These are phyloP conservation scores for Geoglossum glabrum DNA, from an alignment of 495 filamentous ascomycete genomes.

Conservation along the genomic window DNA sequence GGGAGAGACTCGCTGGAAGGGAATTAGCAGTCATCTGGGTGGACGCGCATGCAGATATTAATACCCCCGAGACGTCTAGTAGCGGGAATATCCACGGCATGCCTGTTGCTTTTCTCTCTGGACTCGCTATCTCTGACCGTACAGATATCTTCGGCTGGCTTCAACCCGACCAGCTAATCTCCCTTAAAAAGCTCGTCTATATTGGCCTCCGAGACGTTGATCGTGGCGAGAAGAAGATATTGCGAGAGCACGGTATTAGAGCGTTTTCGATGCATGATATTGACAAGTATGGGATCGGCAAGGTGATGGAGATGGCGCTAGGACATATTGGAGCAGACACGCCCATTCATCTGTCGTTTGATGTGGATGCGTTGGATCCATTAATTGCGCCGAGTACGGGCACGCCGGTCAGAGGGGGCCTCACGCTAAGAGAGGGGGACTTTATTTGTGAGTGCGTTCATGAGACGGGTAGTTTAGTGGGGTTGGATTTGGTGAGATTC, in stretches of 20 bases:
- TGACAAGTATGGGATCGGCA: slow-evolving; percentile 80
- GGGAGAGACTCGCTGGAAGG: slow-evolving; percentile 48
- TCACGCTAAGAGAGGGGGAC: slow-evolving; percentile 90
- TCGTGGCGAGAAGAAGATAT: slow-evolving; percentile 68
- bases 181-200: slow-evolving; percentile 78
- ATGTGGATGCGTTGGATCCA: slow-evolving; percentile 91
- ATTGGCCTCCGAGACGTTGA: slow-evolving; percentile 93
- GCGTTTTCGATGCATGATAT: slow-evolving; percentile 99
- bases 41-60: slow-evolving; percentile 95
- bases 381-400: slow-evolving; percentile 92
- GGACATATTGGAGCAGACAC: slow-evolving; percentile 85
- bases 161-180: slow-evolving; percentile 39
- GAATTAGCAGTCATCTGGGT: slow-evolving; percentile 97
- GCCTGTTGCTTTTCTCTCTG: slow-evolving; percentile 84
- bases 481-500: slow-evolving; percentile 58
- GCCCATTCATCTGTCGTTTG: slow-evolving; percentile 91
- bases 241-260: slow-evolving; percentile 74
- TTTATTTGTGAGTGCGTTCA: slow-evolving; percentile 96
- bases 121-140: slow-evolving; percentile 50
- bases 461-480: slow-evolving; percentile 74
- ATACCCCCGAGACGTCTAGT: slow-evolving; percentile 72
- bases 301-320: slow-evolving; percentile 92
- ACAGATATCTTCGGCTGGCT: slow-evolving; percentile 79
- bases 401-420: slow-evolving; percentile 82
- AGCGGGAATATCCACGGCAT: slow-evolving; percentile 97